These are phyloP conservation scores for Solanum chilense DNA, from an alignment of 257 asterid genomes.

Conservation along the genomic window DNA sequence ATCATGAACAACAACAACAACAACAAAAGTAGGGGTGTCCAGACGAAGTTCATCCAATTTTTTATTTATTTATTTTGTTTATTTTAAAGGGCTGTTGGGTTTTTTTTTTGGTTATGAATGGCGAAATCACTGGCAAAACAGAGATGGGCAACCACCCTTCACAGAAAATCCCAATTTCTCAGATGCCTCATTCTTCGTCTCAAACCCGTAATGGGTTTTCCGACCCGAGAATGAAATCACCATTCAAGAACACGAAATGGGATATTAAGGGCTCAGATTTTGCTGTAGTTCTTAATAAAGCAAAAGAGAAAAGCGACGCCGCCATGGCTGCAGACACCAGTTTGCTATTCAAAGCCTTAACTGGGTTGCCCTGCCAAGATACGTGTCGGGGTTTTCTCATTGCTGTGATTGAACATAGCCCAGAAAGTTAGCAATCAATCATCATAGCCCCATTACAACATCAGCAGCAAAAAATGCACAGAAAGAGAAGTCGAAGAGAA, in stretches of 20 bases:
- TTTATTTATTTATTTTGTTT: not conserved
- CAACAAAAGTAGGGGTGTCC: not conserved
- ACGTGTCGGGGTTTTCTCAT: not conserved
- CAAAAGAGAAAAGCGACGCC: not conserved
- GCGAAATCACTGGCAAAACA: not conserved
- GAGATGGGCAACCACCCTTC: not conserved
- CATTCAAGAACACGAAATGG: not conserved
- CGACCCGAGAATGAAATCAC: not conserved
- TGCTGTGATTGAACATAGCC: not conserved
- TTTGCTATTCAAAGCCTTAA: not conserved
- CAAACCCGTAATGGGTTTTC: not conserved
- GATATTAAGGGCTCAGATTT: not conserved
- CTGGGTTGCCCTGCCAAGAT: not conserved
- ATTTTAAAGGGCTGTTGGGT: not conserved
- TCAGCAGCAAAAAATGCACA: not conserved
- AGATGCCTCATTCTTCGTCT: not conserved
- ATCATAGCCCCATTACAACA: not conserved
- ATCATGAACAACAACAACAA: not conserved
- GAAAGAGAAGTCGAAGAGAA: not conserved
- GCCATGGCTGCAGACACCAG: not conserved
- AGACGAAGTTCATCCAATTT: not conserved
- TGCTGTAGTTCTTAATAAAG: not conserved
- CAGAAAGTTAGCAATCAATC: not conserved
- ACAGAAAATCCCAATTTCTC: not conserved
- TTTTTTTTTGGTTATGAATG: not conserved